Evolutionary conservation across 2,329 filamentous ascomycete species (phyloP).

Genomic region (Clonostachys byssicola): DNA sequence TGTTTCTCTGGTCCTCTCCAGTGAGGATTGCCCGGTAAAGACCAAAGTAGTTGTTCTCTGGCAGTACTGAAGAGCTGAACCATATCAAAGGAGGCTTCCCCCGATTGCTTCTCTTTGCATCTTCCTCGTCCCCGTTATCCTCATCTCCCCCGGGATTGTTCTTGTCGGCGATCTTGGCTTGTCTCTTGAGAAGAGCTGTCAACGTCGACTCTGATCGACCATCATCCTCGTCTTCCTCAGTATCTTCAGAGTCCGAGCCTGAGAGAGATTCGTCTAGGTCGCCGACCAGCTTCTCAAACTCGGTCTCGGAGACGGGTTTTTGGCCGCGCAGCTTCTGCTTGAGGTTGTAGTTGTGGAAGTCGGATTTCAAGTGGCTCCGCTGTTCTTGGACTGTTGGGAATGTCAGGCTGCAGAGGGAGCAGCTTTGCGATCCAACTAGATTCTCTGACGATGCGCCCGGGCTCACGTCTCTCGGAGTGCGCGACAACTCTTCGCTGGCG

Average conservation of each 20-base stretch:
- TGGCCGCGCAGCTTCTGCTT: conserved; percentile 82
- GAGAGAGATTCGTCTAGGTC: conserved; percentile 89
- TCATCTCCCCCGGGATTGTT: conserved; percentile 34
- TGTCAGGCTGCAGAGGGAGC: conserved; percentile 71
- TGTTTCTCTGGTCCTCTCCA: conserved; percentile 59
- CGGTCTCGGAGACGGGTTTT: conserved; percentile 67
- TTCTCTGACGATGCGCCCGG: conserved; percentile 23
- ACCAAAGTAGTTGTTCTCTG: conserved; percentile 76
- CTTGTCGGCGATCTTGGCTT: conserved; percentile 67
- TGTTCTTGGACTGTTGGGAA: conserved; percentile 78
- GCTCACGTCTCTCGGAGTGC: conserved; percentile 7
- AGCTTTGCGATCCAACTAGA: conserved; percentile 65
- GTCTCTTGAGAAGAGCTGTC: conserved; percentile 73
- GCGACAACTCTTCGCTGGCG: conserved; percentile 11
- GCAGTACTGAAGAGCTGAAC: conserved; percentile 74
- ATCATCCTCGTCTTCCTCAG: conserved; percentile 67
- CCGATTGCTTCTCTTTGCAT: conserved; percentile 13
- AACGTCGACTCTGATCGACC: conserved; percentile 68
- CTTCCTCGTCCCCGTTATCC: conserved; percentile 24
- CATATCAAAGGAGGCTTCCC: conserved; percentile 77
- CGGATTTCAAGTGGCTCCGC: conserved; percentile 79
- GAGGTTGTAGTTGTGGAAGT: conserved; percentile 90
- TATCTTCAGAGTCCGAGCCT: conserved; percentile 73
- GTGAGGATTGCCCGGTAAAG: conserved; percentile 82
- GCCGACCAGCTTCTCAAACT: conserved; percentile 83